These are phyloP conservation scores for Pilatotrama ljubarskyi DNA, from an alignment of 768 basidiomycete genomes.

Conservation along the genomic window DNA sequence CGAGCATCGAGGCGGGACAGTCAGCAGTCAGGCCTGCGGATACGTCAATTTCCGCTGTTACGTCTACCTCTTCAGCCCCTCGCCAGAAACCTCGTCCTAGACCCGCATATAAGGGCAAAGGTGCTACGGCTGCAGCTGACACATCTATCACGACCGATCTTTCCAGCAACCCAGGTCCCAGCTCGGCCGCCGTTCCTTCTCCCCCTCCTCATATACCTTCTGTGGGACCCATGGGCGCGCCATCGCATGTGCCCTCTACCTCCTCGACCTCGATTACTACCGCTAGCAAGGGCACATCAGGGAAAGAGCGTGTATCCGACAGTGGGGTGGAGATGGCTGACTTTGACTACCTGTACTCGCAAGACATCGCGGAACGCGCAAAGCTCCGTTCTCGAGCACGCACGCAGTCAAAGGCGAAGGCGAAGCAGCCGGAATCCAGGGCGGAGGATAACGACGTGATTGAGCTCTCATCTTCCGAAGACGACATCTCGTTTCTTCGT, in stretches of 20 bases:
- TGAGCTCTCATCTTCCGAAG: conserved; percentile 31
- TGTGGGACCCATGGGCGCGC: not conserved
- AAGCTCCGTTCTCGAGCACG: conserved; percentile 33
- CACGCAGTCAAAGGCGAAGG: conserved; percentile 13
- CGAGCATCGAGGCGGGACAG: conserved; percentile 1
- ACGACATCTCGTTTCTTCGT: conserved; percentile 29
- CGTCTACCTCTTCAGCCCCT: not conserved
- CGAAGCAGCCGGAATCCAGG: not conserved
- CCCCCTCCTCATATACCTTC: not conserved
- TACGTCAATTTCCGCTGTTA: conserved; percentile 5
- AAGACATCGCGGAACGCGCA: conserved; percentile 35
- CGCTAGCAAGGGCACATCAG: not conserved
- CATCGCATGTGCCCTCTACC: not conserved
- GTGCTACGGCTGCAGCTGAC: not conserved
- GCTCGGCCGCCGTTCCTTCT: not conserved
- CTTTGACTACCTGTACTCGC: conserved; percentile 12
- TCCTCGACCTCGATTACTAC: not conserved
- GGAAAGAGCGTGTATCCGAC: conserved; percentile 4
- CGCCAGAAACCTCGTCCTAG: conserved; percentile 15
- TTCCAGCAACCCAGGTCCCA: not conserved
- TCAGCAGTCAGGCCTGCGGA: not conserved
- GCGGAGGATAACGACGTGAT: conserved; percentile 25
- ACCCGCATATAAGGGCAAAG: conserved; percentile 14
- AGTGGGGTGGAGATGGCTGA: conserved; percentile 11
- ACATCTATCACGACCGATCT: not conserved